Conservation (phyloP, 1,284 basidiomycete species). For the Cryptococcus sp. region DNA sequence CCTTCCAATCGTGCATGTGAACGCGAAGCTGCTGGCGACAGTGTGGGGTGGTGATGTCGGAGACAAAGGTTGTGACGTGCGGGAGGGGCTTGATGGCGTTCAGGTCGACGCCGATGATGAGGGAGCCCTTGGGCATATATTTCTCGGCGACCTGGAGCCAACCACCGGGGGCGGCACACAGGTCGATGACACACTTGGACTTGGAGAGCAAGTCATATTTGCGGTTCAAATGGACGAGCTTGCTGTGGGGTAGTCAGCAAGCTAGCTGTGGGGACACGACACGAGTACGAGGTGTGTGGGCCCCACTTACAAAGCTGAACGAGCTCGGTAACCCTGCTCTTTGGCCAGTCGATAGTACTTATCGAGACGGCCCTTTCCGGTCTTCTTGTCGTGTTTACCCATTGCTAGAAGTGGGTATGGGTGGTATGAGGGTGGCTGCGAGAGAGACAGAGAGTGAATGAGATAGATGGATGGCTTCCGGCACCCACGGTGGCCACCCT, state of each 20-base stretch:
- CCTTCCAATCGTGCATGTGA: constrained; percentile 98
- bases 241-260: constrained; percentile 52
- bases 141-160: constrained; percentile 99
- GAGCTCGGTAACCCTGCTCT: constrained; percentile 98
- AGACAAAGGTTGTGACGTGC: constrained; percentile 83
- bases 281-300: not conserved
- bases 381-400: constrained; percentile 55
- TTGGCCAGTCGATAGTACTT: constrained; percentile 79
- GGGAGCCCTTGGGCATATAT: constrained; percentile 92
- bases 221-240: constrained; percentile 98
- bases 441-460: too few relatives aligned
- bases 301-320: constrained; percentile 80
- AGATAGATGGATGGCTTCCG: too few relatives aligned
- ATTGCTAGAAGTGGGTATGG: constrained; percentile 19
- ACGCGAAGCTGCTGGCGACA: constrained; percentile 83
- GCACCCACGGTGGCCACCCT: too few relatives aligned
- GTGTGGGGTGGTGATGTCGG: constrained; percentile 91
- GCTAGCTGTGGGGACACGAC: too few relatives aligned
- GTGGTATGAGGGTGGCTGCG: too few relatives aligned
- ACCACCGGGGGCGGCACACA: constrained; percentile 97
- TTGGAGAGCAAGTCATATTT: constrained; percentile 91
- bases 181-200: constrained; percentile 92
- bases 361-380: constrained; percentile 82
- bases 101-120: constrained; percentile 96
- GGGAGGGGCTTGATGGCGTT: constrained; percentile 96